Evolutionary conservation across 345 rosid genomes (phyloP).

Genomic region (Salix arbutifolia): DNA sequence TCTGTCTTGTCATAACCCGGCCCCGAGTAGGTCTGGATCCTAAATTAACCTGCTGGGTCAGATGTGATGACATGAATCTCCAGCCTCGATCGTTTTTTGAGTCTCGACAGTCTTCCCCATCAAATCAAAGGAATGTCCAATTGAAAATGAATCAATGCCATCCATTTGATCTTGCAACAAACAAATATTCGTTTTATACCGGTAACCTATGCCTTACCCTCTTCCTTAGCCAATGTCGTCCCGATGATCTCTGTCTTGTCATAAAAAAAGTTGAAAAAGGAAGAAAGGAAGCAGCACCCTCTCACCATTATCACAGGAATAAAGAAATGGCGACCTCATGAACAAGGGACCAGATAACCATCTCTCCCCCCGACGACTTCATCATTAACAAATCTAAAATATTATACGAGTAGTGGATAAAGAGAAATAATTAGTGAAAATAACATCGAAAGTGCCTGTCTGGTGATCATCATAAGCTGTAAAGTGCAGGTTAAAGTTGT

Average conservation of each 20-base stretch:
- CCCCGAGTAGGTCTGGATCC: too few relatives aligned
- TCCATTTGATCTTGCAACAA: not conserved
- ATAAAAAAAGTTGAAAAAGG: not conserved
- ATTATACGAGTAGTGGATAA: not conserved
- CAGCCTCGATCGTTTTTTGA: not conserved
- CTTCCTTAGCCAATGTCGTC: not conserved
- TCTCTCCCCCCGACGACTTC: not conserved
- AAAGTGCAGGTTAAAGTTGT: conserved; percentile 7
- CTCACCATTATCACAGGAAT: not conserved
- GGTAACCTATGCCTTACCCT: not conserved
- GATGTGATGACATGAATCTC: too few relatives aligned
- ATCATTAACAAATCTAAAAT: not conserved
- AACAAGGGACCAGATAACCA: not conserved
- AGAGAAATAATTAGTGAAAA: conserved; percentile 12
- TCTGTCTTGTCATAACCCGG: too few relatives aligned
- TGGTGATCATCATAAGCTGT: conserved; percentile 5
- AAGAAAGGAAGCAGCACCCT: not conserved
- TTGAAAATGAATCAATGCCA: not conserved
- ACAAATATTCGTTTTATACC: not conserved
- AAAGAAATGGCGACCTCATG: not conserved
- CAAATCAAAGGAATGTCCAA: not conserved
- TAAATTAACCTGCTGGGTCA: too few relatives aligned
- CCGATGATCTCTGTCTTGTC: not conserved
- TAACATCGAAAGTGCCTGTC: conserved; percentile 7
- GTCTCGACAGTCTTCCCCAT: not conserved